Evolutionary conservation across 805 yeast genomes (phyloP).

Genomic region (Candida verbasci): DNA sequence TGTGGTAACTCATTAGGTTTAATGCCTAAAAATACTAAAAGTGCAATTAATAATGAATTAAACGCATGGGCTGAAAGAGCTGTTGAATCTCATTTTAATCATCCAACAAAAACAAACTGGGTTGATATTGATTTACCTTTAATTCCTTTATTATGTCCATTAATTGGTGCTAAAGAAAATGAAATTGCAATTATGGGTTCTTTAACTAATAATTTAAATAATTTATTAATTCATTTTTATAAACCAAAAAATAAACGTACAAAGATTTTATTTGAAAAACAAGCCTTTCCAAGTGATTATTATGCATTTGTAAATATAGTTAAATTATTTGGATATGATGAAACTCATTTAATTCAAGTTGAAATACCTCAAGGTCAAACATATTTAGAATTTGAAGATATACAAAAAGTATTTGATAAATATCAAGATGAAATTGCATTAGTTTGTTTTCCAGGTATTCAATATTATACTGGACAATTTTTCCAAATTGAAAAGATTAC

Average conservation of each 20-base stretch:
- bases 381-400: slow-evolving; percentile 57
- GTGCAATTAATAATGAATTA: slow-evolving; percentile 60
- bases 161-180: slow-evolving; percentile 70
- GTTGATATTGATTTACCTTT: slow-evolving; percentile 79
- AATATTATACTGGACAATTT: slow-evolving; percentile 86
- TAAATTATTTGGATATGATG: slow-evolving; percentile 50
- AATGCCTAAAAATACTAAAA: slow-evolving; percentile 66
- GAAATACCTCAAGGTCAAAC: slow-evolving; percentile 57
- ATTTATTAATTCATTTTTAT: slow-evolving; percentile 70
- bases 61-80: slow-evolving; percentile 80
- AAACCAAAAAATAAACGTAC: slow-evolving; percentile 54
- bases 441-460: slow-evolving; percentile 82
- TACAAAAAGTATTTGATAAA: slow-evolving; percentile 50
- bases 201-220: slow-evolving; percentile 75
- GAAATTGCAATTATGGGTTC: slow-evolving; percentile 91
- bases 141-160: slow-evolving; percentile 59
- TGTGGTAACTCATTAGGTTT: slow-evolving; percentile 95
- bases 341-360: slow-evolving; percentile 59
- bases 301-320: slow-evolving; percentile 79
- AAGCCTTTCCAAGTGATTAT: slow-evolving; percentile 89
- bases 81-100: slow-evolving; percentile 81
- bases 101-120: slow-evolving; percentile 67
- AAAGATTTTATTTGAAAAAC: slow-evolving; percentile 78
- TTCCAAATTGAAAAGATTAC: slow-evolving; percentile 78
- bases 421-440: slow-evolving; percentile 62